Conservation (phyloP, 2,329 filamentous ascomycete genomes). For the Diaporthe sp. region DNA sequence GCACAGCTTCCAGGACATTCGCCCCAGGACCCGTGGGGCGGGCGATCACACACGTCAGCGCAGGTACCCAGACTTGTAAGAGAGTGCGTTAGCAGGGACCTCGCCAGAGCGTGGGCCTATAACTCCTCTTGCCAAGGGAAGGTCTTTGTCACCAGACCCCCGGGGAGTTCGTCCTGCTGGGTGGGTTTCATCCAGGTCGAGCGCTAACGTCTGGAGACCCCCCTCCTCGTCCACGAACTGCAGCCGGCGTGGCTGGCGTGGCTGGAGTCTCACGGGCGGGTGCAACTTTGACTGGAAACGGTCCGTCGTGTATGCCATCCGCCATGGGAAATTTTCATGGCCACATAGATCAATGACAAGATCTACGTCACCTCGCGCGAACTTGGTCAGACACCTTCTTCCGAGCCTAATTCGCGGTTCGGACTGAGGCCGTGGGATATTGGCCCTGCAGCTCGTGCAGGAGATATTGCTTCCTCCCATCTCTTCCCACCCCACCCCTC, state of each 20-base stretch:
- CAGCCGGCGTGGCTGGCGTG: slow-evolving; percentile 24
- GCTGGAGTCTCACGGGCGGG: slow-evolving; percentile 23
- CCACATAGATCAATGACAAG: slow-evolving; percentile 9
- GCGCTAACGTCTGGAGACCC: slow-evolving; percentile 8
- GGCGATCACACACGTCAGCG: slow-evolving; percentile 31
- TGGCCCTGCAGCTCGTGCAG: slow-evolving; percentile 18
- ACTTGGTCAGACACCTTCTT: not conserved
- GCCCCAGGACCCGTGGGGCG: slow-evolving; percentile 11
- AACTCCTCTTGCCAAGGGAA: not conserved
- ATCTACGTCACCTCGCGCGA: slow-evolving; percentile 5
- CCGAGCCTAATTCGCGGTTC: slow-evolving; percentile 7
- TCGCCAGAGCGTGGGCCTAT: slow-evolving; percentile 21
- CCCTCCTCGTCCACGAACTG: slow-evolving; percentile 6
- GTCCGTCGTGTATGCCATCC: not conserved
- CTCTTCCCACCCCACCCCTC: not conserved
- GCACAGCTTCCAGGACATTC: slow-evolving; percentile 3
- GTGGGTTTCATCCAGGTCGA: slow-evolving; percentile 14
- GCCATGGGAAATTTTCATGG: not conserved
- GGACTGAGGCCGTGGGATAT: slow-evolving; percentile 17
- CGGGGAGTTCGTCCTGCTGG: not conserved
- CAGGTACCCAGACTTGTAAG: slow-evolving; percentile 25
- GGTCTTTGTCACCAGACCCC: slow-evolving; percentile 21
- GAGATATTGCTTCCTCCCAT: not conserved
- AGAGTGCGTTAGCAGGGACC: slow-evolving; percentile 22
- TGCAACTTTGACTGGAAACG: slow-evolving; percentile 23